Evolutionary conservation across 345 rosid species (phyloP).

Genomic region (Gossypium sturtianum): DNA sequence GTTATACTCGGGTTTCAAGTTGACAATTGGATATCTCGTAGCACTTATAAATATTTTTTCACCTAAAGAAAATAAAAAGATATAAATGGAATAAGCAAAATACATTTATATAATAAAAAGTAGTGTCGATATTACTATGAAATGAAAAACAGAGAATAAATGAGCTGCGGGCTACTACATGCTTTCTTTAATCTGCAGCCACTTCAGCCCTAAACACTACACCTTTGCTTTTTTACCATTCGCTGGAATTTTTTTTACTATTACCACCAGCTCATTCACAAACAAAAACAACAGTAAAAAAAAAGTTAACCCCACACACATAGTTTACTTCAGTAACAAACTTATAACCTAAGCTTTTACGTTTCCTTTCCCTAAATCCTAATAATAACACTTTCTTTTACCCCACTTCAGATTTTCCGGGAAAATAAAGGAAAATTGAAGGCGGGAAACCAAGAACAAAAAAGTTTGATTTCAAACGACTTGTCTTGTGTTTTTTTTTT

Average conservation of each 20-base stretch:
- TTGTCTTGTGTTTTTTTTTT: constrained; percentile 4
- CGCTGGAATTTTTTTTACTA: constrained; percentile 12
- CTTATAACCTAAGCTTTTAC: background rate
- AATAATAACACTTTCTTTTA: no score
- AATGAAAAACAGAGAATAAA: background rate
- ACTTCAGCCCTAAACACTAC: constrained; percentile 41
- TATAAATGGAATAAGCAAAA: no score
- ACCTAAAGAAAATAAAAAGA: no score
- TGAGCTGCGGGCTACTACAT: constrained; percentile 71
- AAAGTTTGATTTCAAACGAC: no score
- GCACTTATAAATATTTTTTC: no score
- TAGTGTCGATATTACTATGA: no score
- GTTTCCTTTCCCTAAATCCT: background rate
- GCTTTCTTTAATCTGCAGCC: constrained; percentile 35
- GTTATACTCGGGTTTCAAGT: no score
- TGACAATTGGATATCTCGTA: no score
- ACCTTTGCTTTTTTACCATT: background rate
- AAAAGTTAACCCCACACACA: background rate
- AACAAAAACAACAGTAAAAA: background rate
- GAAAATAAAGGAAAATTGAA: no score
- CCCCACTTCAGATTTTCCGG: no score
- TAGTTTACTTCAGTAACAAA: background rate
- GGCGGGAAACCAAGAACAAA: no score
- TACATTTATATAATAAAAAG: background rate
- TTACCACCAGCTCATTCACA: constrained; percentile 6